phyloP scores from a whole-genome alignment of 805 yeast genomes.

The Wickerhamomyces hampshirensis region DNA sequence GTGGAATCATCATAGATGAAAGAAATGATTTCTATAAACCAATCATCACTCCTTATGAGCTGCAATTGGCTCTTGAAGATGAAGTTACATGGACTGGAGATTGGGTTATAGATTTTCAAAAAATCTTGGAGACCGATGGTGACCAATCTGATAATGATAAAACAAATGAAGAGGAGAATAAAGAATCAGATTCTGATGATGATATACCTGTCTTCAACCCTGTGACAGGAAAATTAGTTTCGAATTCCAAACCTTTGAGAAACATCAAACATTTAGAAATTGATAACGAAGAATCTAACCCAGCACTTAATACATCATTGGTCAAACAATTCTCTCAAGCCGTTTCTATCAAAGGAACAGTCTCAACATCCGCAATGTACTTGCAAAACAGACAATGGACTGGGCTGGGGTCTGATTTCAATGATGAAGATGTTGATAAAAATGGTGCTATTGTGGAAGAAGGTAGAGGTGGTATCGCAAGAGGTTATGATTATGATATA shows the following conservation, averaged over 20 bases:
- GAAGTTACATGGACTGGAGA: constrained; percentile 88
- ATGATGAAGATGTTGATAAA: constrained; percentile 32
- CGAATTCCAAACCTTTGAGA: constrained; percentile 73
- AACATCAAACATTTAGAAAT: constrained; percentile 60
- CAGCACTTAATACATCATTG: constrained; percentile 34
- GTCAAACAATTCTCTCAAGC: constrained; percentile 54
- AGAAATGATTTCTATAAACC: constrained; percentile 82
- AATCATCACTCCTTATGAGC: constrained; percentile 89
- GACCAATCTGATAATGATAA: constrained; percentile 28
- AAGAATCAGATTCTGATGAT: constrained; percentile 32
- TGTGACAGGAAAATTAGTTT: constrained; percentile 73
- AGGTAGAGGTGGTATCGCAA: constrained; percentile 84
- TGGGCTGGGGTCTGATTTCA: constrained; percentile 86
- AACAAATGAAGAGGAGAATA: constrained; percentile 23
- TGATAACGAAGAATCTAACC: constrained; percentile 26
- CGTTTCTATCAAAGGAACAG: constrained; percentile 67
- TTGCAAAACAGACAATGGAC: constrained; percentile 77
- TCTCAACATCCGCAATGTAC: constrained; percentile 81
- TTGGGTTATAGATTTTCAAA: constrained; percentile 82
- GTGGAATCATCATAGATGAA: constrained; percentile 83
- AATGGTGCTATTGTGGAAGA: constrained; percentile 76
- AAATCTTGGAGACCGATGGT: constrained; percentile 37
- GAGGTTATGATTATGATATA: constrained; percentile 62
- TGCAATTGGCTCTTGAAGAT: constrained; percentile 70
- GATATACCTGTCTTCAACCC: constrained; percentile 84